Conservation (phyloP, 352 stramenopile genomes). For the Phytophthora parvispora region DNA sequence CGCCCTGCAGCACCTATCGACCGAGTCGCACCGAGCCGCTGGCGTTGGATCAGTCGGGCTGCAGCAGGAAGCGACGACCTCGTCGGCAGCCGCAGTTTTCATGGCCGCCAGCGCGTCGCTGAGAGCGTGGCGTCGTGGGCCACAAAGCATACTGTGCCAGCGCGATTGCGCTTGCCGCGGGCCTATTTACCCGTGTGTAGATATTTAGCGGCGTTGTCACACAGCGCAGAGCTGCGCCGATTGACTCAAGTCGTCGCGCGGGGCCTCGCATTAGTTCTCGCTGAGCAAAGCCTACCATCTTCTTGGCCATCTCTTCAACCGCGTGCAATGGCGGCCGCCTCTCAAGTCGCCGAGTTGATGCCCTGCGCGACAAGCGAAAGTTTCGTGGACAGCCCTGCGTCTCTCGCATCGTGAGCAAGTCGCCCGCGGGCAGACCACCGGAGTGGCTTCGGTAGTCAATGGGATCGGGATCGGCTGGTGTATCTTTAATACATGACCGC, state of each 20-base stretch:
- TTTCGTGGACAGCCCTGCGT: conserved; percentile 28
- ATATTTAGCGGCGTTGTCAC: conserved; percentile 14
- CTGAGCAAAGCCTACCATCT: conserved; percentile 34
- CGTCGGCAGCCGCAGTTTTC: conserved; percentile 4
- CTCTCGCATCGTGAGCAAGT: conserved; percentile 15
- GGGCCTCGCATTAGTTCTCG: conserved; percentile 13
- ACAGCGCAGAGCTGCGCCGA: conserved; percentile 12
- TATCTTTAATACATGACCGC: no score
- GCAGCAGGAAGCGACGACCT: background rate
- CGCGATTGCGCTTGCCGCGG: background rate
- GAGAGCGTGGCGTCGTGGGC: conserved; percentile 8
- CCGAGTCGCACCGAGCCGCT: conserved; percentile 19
- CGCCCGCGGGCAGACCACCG: conserved; percentile 17
- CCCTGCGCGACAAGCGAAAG: conserved; percentile 16
- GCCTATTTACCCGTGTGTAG: background rate
- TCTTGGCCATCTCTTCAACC: conserved; percentile 26
- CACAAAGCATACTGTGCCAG: conserved; percentile 7
- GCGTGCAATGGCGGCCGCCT: conserved; percentile 3
- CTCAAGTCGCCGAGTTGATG: conserved; percentile 15
- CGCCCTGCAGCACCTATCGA: conserved; percentile 24
- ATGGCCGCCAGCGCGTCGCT: background rate
- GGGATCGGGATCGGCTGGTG: no score
- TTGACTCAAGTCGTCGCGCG: conserved; percentile 11
- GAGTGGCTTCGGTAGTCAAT: conserved; percentile 6
- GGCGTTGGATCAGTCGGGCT: conserved; percentile 17